Conservation (phyloP, 306 rosid genomes). For the Lathyrus aphaca region DNA sequence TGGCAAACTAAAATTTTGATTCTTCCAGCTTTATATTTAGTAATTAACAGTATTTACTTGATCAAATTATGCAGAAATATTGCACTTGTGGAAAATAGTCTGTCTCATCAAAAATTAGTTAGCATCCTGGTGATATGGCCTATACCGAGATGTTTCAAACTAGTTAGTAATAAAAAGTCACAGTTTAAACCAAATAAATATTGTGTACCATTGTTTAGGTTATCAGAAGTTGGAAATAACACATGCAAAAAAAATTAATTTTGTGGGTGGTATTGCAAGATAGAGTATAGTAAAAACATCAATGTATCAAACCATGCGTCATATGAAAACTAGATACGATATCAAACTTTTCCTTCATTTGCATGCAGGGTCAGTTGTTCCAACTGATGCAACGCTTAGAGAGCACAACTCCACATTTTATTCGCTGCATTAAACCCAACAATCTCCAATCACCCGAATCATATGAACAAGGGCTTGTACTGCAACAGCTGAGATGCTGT, state of each 20-base stretch:
- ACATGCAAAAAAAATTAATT: not conserved
- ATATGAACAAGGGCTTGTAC: slow-evolving; percentile 92
- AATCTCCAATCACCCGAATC: slow-evolving; percentile 83
- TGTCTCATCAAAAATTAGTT: not conserved
- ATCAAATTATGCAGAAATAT: slow-evolving; percentile 15
- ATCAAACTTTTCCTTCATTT: slow-evolving; percentile 27
- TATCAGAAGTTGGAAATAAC: slow-evolving; percentile 28
- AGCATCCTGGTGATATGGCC: slow-evolving; percentile 8
- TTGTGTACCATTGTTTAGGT: slow-evolving; percentile 33
- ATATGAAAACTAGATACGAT: slow-evolving; percentile 30
- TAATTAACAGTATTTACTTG: slow-evolving; percentile 34
- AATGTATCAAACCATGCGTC: slow-evolving; percentile 28
- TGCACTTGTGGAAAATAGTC: not conserved
- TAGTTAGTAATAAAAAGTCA: not conserved
- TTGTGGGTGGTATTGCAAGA: slow-evolving; percentile 3
- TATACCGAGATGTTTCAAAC: slow-evolving; percentile 26
- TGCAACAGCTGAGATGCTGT: slow-evolving; percentile 94
- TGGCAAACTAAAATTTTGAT: slow-evolving; percentile 1
- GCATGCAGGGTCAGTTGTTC: slow-evolving; percentile 79
- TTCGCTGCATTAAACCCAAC: slow-evolving; percentile 96
- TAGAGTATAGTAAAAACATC: slow-evolving; percentile 26
- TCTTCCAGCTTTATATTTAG: too few species aligned
- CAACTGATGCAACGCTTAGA: slow-evolving; percentile 89
- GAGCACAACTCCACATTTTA: slow-evolving; percentile 96
- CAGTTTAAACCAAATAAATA: slow-evolving; percentile 6